phyloP scores from a whole-genome alignment of 768 basidiomycete genomes.

The Lactarius deliciosus region DNA sequence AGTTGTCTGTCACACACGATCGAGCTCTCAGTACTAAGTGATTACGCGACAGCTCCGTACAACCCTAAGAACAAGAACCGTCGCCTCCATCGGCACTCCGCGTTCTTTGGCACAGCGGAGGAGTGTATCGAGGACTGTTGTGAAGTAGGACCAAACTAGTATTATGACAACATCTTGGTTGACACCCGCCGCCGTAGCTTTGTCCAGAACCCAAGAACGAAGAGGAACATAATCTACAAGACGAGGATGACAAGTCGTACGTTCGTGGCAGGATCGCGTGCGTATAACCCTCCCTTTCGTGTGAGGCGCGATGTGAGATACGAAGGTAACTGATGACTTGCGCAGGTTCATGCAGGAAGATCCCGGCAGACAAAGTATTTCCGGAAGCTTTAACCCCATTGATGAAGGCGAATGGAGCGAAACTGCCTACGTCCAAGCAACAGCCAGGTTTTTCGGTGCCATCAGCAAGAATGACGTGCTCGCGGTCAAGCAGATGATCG shows the following conservation, averaged over 20 bases:
- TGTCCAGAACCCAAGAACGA: conserved; percentile 56
- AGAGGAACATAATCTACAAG: conserved; percentile 53
- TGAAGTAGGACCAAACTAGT: conserved; percentile 41
- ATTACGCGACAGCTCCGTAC: conserved; percentile 46
- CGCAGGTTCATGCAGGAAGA: conserved; percentile 57
- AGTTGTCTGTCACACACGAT: conserved; percentile 34
- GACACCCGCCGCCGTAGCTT: conserved; percentile 36
- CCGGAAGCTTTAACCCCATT: conserved; percentile 65
- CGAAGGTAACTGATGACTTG: neutral
- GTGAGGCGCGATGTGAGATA: neutral
- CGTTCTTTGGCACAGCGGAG: conserved; percentile 58
- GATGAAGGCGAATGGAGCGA: conserved; percentile 66
- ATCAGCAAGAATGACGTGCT: conserved; percentile 48
- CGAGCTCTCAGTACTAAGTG: neutral
- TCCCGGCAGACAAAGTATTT: conserved; percentile 59
- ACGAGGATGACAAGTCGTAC: conserved; percentile 52
- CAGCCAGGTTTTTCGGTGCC: conserved; percentile 56
- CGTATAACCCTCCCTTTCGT: neutral
- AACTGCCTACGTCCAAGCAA: conserved; percentile 56
- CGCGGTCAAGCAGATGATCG: conserved; percentile 42
- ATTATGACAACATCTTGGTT: neutral
- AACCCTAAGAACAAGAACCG: conserved; percentile 63
- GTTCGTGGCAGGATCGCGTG: conserved; percentile 41
- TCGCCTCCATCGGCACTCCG: conserved; percentile 60
- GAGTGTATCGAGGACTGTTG: conserved; percentile 64